Conservation (phyloP, 2,329 filamentous ascomycete genomes). For the Aspergillus oerlinghausenensis region DNA sequence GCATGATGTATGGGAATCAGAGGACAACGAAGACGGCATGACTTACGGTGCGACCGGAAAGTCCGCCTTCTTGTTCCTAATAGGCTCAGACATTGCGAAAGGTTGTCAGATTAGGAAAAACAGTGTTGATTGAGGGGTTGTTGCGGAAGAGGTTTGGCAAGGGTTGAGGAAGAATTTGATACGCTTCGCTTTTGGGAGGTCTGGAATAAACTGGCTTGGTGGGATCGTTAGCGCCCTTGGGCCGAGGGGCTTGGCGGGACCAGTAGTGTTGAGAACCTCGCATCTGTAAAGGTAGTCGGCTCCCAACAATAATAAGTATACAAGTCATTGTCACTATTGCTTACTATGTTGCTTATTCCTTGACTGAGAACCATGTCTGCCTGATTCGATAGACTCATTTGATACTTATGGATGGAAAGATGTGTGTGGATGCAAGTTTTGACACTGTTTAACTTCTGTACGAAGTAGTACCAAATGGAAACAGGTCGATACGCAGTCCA, state of each 20-base stretch:
- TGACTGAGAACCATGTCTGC: neutral
- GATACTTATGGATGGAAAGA: neutral
- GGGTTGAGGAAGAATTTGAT: conserved; percentile 37
- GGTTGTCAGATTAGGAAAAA: conserved; percentile 6
- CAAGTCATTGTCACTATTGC: neutral
- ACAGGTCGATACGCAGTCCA: neutral
- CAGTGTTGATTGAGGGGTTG: conserved; percentile 19
- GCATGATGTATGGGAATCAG: conserved; percentile 10
- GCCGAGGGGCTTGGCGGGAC: conserved; percentile 39
- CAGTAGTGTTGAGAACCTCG: conserved; percentile 30
- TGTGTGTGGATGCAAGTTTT: neutral
- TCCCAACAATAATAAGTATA: conserved; percentile 26
- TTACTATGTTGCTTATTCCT: neutral
- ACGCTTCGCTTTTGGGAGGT: conserved; percentile 31
- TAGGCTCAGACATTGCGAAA: conserved; percentile 60
- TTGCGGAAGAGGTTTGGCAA: conserved; percentile 20
- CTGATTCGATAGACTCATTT: neutral
- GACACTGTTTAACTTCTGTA: neutral
- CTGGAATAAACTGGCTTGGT: conserved; percentile 33
- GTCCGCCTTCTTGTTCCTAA: conserved; percentile 62
- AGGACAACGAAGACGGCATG: conserved; percentile 14
- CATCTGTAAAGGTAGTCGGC: conserved; percentile 3
- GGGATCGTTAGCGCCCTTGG: conserved; percentile 40
- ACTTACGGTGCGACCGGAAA: conserved; percentile 62
- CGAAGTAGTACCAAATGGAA: too few species aligned